Base-by-base conservation (phyloP, 2,329 filamentous ascomycete genomes). In the Fusarium setosum region DNA sequence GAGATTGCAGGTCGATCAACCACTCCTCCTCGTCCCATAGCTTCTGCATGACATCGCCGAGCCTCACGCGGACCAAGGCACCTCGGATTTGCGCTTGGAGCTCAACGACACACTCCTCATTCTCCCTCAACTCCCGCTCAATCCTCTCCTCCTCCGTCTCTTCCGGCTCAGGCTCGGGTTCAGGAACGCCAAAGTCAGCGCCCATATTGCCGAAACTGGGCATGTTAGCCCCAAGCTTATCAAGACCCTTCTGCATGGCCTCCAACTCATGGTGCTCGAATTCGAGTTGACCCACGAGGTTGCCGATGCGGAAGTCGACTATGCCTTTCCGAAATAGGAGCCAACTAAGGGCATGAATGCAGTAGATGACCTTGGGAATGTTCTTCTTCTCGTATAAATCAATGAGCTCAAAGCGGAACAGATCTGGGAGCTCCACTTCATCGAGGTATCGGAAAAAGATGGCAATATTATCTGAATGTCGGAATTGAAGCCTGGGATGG, bases 341-440 rank as follows among this genome's bases (percentile, higher is more conserved):
- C 94, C 95, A 99, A 76, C 95, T 98, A 17, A 99, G 83, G 0
- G 96, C 96, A 73, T 99, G 96, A 51, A 99, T 96, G 75, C 96
- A 99, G 81, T 99, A 97, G 63, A 99, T 99, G 75, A 98, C 96
- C 78, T 98, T 99, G 5, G 96, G 96, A 2, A 98, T 96, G 73
- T 99, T 99, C 81, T 99, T 99, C 84, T 98, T 99, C 79, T 99
- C 96, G 81, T 99, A 99, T 12, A 99, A 82, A 78, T 99, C 96
- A 66, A 98, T 97, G 42, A 98, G 84, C 77, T 99, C 96, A 77
- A 99, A 99, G 57, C 95, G 90, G 77, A 99, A 99, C 17, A 99
- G 86, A 71, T 99, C 96, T 2, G 96, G 96, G 4, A 99, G 83
- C 73, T 97, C 92, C 9, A 97, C 89, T 61, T 97, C 93, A 65